Evolutionary conservation across 2,329 filamentous ascomycete genomes (phyloP).

Genomic region (Trichoderma gracile): DNA sequence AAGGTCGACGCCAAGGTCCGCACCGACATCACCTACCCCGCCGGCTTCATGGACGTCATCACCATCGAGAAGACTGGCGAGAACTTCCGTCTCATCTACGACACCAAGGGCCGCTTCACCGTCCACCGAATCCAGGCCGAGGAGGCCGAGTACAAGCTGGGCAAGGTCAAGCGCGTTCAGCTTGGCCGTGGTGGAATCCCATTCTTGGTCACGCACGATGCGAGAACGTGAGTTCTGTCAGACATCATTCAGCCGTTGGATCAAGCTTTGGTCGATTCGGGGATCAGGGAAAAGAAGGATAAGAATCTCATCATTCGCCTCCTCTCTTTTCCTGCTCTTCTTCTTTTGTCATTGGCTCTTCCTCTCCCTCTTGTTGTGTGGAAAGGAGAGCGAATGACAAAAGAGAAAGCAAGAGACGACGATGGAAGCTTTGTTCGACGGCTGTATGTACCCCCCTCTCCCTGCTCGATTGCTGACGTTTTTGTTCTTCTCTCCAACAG

Average conservation of each 20-base stretch:
- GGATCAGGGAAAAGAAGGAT: not conserved
- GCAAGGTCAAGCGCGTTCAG: slow-evolving; percentile 99
- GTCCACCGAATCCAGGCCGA: slow-evolving; percentile 98
- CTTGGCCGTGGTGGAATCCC: slow-evolving; percentile 99
- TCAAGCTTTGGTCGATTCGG: slow-evolving; percentile 86
- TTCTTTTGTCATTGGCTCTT: not conserved
- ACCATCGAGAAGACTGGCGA: slow-evolving; percentile 99
- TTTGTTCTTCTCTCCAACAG: slow-evolving; percentile 50
- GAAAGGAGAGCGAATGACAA: not conserved
- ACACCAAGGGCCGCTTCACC: slow-evolving; percentile 99
- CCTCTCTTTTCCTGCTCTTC: not conserved
- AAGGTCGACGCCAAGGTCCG: slow-evolving; percentile 99
- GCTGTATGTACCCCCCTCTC: slow-evolving; percentile 52
- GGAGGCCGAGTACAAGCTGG: slow-evolving; percentile 99
- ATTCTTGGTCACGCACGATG: slow-evolving; percentile 99
- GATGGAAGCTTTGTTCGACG: slow-evolving; percentile 48
- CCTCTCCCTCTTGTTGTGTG: no score
- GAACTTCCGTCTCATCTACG: slow-evolving; percentile 99
- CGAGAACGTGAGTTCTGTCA: slow-evolving; percentile 98
- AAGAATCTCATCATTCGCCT: slow-evolving; percentile 30
- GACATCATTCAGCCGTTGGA: slow-evolving; percentile 99
- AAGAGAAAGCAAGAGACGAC: slow-evolving; percentile 14
- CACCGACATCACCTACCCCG: slow-evolving; percentile 95
- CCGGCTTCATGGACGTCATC: slow-evolving; percentile 99
- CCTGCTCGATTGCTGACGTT: slow-evolving; percentile 43